A percentile compares a stretch with the other conserved stretches of the same genome.
Conservation (phyloP, 176 grass and related monocot genomes). For the Puccinellia tenuiflora region DNA sequence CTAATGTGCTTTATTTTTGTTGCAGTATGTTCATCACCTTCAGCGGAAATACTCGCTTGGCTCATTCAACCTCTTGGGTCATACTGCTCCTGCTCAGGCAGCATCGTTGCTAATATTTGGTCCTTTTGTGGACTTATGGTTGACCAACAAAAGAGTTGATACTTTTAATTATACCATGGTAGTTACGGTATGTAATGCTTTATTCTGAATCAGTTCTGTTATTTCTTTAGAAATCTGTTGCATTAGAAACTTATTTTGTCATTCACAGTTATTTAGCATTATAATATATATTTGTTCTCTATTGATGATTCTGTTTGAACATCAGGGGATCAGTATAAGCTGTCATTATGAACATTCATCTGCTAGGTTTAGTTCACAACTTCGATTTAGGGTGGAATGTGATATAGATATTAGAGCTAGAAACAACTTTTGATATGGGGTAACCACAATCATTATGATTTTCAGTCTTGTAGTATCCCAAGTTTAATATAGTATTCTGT, state of each 20-base stretch:
- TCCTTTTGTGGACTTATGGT: constrained; percentile 23
- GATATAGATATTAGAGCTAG: background rate
- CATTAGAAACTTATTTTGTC: background rate
- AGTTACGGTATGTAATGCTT: constrained; percentile 3
- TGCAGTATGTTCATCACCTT: constrained; percentile 26
- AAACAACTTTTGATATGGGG: background rate
- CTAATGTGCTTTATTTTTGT: background rate
- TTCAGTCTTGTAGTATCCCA: background rate
- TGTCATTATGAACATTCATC: background rate
- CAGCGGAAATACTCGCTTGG: constrained; percentile 16
- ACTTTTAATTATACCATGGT: constrained; percentile 18
- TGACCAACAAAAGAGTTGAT: constrained; percentile 25
- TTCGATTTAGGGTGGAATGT: background rate
- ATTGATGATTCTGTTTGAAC: background rate
- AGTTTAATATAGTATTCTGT: background rate
- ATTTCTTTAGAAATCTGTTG: background rate
- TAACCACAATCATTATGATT: background rate
- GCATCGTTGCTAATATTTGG: constrained; percentile 4
- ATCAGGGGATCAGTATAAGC: background rate
- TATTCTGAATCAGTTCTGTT: background rate
- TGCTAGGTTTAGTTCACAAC: background rate
- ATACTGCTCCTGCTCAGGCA: constrained; percentile 29
- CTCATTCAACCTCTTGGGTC: constrained; percentile 27
- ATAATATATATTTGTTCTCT: background rate
- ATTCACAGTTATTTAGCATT: background rate